phyloP scores from a whole-genome alignment of 257 asterid genomes.

The Petrea volubilis region DNA sequence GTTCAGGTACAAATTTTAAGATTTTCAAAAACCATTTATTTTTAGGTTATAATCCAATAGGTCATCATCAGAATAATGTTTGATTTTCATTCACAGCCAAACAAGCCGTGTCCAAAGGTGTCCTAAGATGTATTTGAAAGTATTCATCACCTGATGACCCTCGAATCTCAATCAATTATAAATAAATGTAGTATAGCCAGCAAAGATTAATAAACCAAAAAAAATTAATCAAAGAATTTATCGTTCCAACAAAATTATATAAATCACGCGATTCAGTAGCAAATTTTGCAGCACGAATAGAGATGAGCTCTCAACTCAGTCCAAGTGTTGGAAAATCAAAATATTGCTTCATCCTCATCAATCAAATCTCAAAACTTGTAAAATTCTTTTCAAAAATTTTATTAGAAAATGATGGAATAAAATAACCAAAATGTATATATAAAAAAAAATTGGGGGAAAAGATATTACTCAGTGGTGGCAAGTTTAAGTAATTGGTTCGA shows the following conservation, averaged over 20 bases:
- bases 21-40: neutral
- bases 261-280: constrained; percentile 45
- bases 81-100: constrained; percentile 44
- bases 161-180: neutral
- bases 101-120: constrained; percentile 50
- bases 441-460: neutral
- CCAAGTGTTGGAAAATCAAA: constrained; percentile 62
- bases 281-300: constrained; percentile 39
- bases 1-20: no score
- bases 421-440: neutral
- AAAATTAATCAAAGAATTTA: neutral
- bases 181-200: neutral
- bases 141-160: constrained; percentile 39
- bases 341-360: constrained; percentile 55
- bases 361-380: neutral
- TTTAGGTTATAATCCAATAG: neutral
- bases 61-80: constrained; percentile 37
- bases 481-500: constrained; percentile 63
- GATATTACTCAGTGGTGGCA: constrained; percentile 64
- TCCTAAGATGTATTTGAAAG: constrained; percentile 44
- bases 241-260: no score
- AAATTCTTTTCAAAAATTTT: neutral
- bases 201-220: neutral
- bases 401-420: neutral
- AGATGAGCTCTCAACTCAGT: constrained; percentile 46